Conservation (phyloP, 2,329 filamentous ascomycete species). For the Thelonectria discophora region DNA sequence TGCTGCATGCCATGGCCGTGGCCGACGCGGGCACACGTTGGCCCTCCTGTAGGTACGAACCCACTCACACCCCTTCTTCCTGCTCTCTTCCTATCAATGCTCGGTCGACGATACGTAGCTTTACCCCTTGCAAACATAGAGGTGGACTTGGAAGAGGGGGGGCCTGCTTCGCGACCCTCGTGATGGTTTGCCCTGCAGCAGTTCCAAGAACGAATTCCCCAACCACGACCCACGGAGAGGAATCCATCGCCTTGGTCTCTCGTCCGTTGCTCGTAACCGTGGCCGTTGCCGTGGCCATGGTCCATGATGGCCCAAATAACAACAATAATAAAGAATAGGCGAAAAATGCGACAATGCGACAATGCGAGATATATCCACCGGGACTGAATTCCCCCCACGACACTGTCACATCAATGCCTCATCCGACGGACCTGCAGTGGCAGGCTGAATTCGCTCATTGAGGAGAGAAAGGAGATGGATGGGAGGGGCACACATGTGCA, state of each 20-base stretch:
- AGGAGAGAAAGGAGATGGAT: not conserved
- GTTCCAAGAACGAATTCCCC: slow-evolving; percentile 25
- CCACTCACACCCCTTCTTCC: slow-evolving; percentile 16
- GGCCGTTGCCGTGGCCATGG: slow-evolving; percentile 10
- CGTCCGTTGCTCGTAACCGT: slow-evolving; percentile 14
- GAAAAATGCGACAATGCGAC: slow-evolving; percentile 5
- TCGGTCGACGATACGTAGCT: not conserved
- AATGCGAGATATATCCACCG: slow-evolving; percentile 12
- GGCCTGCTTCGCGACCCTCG: slow-evolving; percentile 23
- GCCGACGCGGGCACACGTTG: slow-evolving; percentile 14
- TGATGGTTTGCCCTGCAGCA: slow-evolving; percentile 13
- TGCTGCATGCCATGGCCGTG: slow-evolving; percentile 15
- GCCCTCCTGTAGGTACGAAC: slow-evolving; percentile 18
- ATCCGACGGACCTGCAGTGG: slow-evolving; percentile 40
- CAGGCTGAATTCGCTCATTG: slow-evolving; percentile 28
- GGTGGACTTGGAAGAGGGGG: slow-evolving; percentile 1
- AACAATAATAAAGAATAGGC: slow-evolving; percentile 18
- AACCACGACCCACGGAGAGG: slow-evolving; percentile 6
- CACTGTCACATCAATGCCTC: slow-evolving; percentile 23
- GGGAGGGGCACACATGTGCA: slow-evolving; percentile 12
- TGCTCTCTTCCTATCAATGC: slow-evolving; percentile 16
- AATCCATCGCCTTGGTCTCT: not conserved
- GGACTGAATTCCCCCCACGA: slow-evolving; percentile 1
- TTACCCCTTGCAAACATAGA: not conserved
- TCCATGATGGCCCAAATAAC: slow-evolving; percentile 1